Evolutionary conservation across 2,329 filamentous ascomycete species (phyloP), one percentile per base, ranked within the genome.

Genomic region (Penicillium sclerotiorum): DNA sequence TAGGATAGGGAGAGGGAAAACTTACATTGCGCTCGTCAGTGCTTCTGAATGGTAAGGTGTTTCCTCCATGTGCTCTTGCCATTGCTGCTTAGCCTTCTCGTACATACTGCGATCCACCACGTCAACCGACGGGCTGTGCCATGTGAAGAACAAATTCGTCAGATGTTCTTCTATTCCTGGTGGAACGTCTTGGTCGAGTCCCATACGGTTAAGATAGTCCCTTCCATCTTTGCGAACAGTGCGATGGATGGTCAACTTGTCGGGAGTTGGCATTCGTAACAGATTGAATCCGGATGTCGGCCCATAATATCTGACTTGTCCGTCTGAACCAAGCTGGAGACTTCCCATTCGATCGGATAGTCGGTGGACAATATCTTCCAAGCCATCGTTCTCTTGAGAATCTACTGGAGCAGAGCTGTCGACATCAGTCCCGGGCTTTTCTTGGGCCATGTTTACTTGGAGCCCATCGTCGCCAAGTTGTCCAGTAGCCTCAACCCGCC

Each of bases 71-170:
- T 44, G 28, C 12, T 45, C n/a, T 40, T 46, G 30, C 45, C 45
- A 49, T 28, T 43, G 32, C 12, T 50, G 37, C 38, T 47, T 52
- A 25, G 44, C 49, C 37, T 8, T 39, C 22, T 55, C 36, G 23
- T 57, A 62, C 22, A 59, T 53, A 3, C 55, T 53, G 27, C 61
- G 56, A 42, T 73, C 64, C 2, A 73, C 64, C 2, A 69, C 61
- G 32, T 69, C 61, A 44, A 67, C 64, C 8, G 60, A 57, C 4
- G 69, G 62, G 40, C 72, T 69, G 44, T 74, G 66, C 70, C 71
- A 73, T 1, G 65, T 55, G 47, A 74, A 74, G 39, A 67, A 73
- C 1, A 72, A 53, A 2, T 60, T 59, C 21, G 67, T 56, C 5
- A 73, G 56, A 51, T 72, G 69, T 4, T 62, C 55, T 47, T 70